Evolutionary conservation across 1,284 basidiomycete genomes (phyloP), one percentile per base, ranked within the genome.

Genomic region (Boletus semigastroideus): DNA sequence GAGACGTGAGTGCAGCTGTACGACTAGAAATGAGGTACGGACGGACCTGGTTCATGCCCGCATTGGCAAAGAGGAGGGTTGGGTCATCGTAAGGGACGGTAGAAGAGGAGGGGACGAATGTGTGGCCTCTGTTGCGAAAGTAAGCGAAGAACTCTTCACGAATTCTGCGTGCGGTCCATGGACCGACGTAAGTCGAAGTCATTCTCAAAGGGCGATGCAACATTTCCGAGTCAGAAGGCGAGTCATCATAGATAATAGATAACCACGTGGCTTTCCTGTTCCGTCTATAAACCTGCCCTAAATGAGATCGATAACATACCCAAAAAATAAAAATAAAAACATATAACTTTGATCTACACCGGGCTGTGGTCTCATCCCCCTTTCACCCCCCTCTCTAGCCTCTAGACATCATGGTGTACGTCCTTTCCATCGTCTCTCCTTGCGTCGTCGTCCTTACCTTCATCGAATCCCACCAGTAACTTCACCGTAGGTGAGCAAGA

Each of bases 81-180:
- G 97, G 93, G 72, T 96, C 94, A 59, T 99, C 96, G 72, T 94
- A 98, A 1, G 96, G 96, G 60, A 99, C 92, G 42, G 94, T 96
- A 13, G 92, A 84, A 7, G 92, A 94, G 41, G 92, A 96, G n/a
- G 89, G 89, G 54, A 95, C 92, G 70, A 94, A 97, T 34, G 89
- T 89, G 73, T 99, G 97, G 57, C 82, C 78, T 63, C 85, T 84
- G 46, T 77, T 75, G 53, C 83, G 77, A 74, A 98, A 99, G 75
- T 79, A 92, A 58, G 87, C 79, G 68, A 91, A 84, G 72, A 86
- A 93, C 46, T 87, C 84, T 61, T 86, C 73, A 54, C 90, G 80
- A 46, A 92, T 82, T 66, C 80, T 84, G 42, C 73, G 67, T 4
- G 90, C 85, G 30, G 90, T 80, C 86, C 87, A 90, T 46, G 82